Evolutionary conservation across 306 rosid genomes (phyloP).

Genomic region (Lathyrus oleraceus): DNA sequence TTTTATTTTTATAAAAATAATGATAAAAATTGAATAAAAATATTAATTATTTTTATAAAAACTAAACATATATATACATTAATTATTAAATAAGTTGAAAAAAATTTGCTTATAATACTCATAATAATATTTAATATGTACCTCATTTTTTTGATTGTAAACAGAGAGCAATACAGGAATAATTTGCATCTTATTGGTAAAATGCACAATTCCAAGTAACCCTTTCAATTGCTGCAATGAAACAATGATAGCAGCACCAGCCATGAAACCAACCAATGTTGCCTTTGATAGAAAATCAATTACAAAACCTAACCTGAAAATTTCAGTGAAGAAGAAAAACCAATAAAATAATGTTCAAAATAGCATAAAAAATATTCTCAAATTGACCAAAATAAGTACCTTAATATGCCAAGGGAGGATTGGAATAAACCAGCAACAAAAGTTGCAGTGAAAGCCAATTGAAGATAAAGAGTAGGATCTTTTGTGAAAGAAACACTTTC

Average conservation of each 20-base stretch:
- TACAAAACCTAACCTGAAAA: constrained; percentile 73
- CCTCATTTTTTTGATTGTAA: constrained; percentile 60
- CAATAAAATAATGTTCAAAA: not conserved
- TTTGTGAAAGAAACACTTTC: constrained; percentile 57
- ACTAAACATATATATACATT: too few species aligned
- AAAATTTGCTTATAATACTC: too few species aligned
- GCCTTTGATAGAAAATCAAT: constrained; percentile 96
- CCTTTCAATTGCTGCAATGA: constrained; percentile 88
- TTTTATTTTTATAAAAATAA: too few species aligned
- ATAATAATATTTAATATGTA: constrained; percentile 27
- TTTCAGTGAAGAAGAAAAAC: not conserved
- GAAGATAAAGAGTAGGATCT: constrained; percentile 69
- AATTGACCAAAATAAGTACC: constrained; percentile 45
- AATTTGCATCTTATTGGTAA: constrained; percentile 83
- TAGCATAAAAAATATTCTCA: not conserved
- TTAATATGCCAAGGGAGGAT: constrained; percentile 77
- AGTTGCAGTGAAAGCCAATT: constrained; percentile 89
- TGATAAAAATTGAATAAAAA: too few species aligned
- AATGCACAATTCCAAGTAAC: constrained; percentile 83
- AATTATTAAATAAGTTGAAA: too few species aligned
- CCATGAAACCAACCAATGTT: constrained; percentile 88
- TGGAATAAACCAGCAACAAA: constrained; percentile 89
- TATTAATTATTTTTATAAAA: too few species aligned
- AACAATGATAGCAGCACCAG: constrained; percentile 93
- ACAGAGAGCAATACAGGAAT: constrained; percentile 71